Conservation (phyloP, 352 stramenopile genomes). For the Pilasporangium apinafurcum region DNA sequence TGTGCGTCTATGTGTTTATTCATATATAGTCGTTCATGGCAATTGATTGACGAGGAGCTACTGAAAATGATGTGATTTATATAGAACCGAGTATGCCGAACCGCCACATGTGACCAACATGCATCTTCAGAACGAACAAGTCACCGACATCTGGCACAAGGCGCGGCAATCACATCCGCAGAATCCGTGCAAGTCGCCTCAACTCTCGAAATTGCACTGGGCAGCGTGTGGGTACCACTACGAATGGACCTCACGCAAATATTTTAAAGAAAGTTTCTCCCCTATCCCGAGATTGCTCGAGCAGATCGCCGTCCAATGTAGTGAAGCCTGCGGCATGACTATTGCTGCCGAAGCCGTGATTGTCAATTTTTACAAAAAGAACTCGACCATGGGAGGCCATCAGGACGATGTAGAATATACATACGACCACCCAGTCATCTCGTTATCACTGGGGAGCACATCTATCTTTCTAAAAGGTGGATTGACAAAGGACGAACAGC, state of each 20-base stretch:
- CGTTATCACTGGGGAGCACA: conserved; percentile 58
- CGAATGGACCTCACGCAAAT: conserved; percentile 74
- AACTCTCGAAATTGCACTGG: conserved; percentile 69
- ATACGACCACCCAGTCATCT: conserved; percentile 78
- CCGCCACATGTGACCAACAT: conserved; percentile 75
- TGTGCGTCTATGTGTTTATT: conserved; percentile 1
- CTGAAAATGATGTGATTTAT: background rate
- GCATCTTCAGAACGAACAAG: conserved; percentile 51
- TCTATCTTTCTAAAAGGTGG: conserved; percentile 78
- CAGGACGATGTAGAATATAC: conserved; percentile 82
- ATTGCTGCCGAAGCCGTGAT: conserved; percentile 65
- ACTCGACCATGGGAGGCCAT: conserved; percentile 74
- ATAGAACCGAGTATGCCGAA: conserved; percentile 62
- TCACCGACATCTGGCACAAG: conserved; percentile 43
- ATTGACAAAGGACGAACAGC: conserved; percentile 46
- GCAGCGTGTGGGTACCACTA: conserved; percentile 71
- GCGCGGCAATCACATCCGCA: conserved; percentile 22
- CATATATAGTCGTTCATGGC: background rate
- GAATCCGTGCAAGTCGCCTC: conserved; percentile 27
- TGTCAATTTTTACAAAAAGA: conserved; percentile 81
- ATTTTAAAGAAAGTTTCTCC: conserved; percentile 49
- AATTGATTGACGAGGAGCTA: background rate
- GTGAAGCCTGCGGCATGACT: conserved; percentile 43
- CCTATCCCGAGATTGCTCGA: conserved; percentile 36
- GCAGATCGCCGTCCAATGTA: conserved; percentile 30